A percentile compares a stretch with the other conserved stretches of the same genome.
phyloP scores from a whole-genome alignment of 495 filamentous ascomycete species.

The Neohortaea acidophila region DNA sequence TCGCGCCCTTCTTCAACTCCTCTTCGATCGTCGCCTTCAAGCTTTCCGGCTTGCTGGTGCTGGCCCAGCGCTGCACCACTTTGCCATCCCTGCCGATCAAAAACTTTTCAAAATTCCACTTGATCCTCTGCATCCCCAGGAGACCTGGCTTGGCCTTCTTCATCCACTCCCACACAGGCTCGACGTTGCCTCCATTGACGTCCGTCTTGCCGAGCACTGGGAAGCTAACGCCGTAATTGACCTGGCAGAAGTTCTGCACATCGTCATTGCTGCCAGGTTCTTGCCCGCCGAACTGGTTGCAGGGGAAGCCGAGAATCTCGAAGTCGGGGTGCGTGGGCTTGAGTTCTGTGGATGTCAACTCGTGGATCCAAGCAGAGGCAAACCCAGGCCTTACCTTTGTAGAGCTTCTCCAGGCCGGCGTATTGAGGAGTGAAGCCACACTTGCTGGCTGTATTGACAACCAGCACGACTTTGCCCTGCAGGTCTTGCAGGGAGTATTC shows the following conservation, averaged over 20 bases:
- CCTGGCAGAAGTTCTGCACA: slow-evolving; percentile 80
- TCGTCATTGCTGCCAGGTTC: slow-evolving; percentile 81
- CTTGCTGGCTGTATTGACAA: slow-evolving; percentile 98
- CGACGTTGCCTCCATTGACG: slow-evolving; percentile 73
- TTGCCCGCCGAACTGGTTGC: slow-evolving; percentile 90
- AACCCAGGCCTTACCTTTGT: slow-evolving; percentile 39
- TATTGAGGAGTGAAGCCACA: slow-evolving; percentile 99
- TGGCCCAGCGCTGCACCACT: slow-evolving; percentile 70
- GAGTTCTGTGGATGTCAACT: slow-evolving; percentile 28
- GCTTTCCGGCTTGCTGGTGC: slow-evolving; percentile 67
- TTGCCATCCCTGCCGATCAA: slow-evolving; percentile 70
- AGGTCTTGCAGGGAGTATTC: slow-evolving; percentile 52
- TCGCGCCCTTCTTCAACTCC: slow-evolving; percentile 49
- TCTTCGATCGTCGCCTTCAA: slow-evolving; percentile 59
- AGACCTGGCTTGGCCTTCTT: slow-evolving; percentile 74
- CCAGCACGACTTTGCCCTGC: slow-evolving; percentile 79
- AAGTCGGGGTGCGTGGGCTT: slow-evolving; percentile 55
- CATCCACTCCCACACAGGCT: slow-evolving; percentile 74
- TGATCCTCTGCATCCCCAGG: slow-evolving; percentile 71
- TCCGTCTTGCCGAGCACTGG: slow-evolving; percentile 81
- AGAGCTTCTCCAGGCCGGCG: slow-evolving; percentile 74
- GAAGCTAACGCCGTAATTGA: slow-evolving; percentile 93
- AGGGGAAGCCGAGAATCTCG: slow-evolving; percentile 84
- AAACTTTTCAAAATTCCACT: slow-evolving; percentile 99
- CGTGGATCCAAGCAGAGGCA: background rate